phyloP scores from a whole-genome alignment of 1,284 basidiomycete genomes.

The Athelia sp. region DNA sequence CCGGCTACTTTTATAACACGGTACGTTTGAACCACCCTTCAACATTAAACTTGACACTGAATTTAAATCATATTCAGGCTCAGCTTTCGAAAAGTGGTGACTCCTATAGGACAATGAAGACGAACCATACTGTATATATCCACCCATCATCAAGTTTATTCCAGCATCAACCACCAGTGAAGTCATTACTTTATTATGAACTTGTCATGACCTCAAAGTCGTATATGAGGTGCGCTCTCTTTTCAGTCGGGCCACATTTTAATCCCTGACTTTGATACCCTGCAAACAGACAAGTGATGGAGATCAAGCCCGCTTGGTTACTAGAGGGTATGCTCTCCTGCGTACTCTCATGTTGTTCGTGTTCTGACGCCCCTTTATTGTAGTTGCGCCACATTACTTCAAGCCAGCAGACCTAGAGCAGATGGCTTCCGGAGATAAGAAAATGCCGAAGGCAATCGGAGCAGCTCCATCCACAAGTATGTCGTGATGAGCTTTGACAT shows the following conservation, averaged over 20 bases:
- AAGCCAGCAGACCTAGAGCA: conserved; percentile 85
- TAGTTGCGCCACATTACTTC: conserved; percentile 94
- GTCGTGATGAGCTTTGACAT: neutral
- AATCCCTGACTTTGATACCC: conserved; percentile 19
- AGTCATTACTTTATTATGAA: conserved; percentile 92
- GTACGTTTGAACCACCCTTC: conserved; percentile 37
- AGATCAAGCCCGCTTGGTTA: conserved; percentile 93
- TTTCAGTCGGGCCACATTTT: neutral
- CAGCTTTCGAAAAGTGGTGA: conserved; percentile 88
- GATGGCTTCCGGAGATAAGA: conserved; percentile 77
- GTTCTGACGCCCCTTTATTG: conserved; percentile 5
- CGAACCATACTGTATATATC: conserved; percentile 92
- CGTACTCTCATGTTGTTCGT: conserved; percentile 1
- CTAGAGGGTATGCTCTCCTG: conserved; percentile 65
- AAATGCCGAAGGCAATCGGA: conserved; percentile 77
- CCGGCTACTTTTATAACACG: conserved; percentile 97
- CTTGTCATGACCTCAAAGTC: conserved; percentile 86
- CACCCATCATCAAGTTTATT: conserved; percentile 95
- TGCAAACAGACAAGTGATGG: conserved; percentile 82
- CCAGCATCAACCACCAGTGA: conserved; percentile 91
- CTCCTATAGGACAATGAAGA: conserved; percentile 91
- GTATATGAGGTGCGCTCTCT: conserved; percentile 58
- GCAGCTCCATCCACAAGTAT: conserved; percentile 22
- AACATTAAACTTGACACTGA: conserved; percentile 4
- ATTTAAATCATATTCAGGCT: conserved; percentile 42